These are phyloP conservation scores for Alternaria triticimaculans DNA, from an alignment of 2,329 filamentous ascomycete species.

Conservation along the genomic window DNA sequence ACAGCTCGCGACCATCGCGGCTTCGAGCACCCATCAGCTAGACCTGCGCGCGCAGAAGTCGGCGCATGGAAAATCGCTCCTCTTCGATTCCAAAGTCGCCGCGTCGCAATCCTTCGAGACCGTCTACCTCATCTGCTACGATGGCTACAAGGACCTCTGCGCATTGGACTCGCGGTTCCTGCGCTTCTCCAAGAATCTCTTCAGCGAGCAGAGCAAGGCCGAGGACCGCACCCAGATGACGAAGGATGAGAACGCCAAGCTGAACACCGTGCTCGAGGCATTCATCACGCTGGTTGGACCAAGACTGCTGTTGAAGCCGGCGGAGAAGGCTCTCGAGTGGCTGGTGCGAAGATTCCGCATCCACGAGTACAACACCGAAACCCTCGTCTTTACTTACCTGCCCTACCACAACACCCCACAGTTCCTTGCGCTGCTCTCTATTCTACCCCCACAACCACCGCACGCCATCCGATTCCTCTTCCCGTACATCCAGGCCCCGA, in stretches of 20 bases:
- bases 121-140: constrained; percentile 83
- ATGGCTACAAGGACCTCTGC: constrained; percentile 92
- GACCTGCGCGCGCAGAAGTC: constrained; percentile 92
- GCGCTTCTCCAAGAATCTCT: constrained; percentile 77
- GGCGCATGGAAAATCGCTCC: constrained; percentile 90
- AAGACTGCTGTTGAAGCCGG: constrained; percentile 81
- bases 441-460: constrained; percentile 78
- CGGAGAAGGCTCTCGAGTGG: constrained; percentile 93
- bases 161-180: constrained; percentile 81
- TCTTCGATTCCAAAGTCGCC: constrained; percentile 87
- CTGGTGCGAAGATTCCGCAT: constrained; percentile 87
- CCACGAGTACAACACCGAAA: constrained; percentile 86
- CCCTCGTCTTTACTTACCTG: constrained; percentile 82
- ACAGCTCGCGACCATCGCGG: constrained; percentile 91
- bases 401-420: constrained; percentile 88
- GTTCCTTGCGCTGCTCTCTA: constrained; percentile 85
- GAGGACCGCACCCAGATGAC: constrained; percentile 89
- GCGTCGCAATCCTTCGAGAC: constrained; percentile 89
- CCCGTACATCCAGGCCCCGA: constrained; percentile 81
- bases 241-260: constrained; percentile 77
- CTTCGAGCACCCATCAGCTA: constrained; percentile 86
- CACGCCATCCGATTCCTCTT: constrained; percentile 81
- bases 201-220: constrained; percentile 90
- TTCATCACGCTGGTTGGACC: constrained; percentile 83
- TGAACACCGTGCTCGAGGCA: constrained; percentile 77